A percentile compares a stretch with the other conserved stretches of the same genome.
These are phyloP conservation scores for Tylopilus vinaceipallidus DNA, from an alignment of 768 basidiomycete species.

Conservation along the genomic window DNA sequence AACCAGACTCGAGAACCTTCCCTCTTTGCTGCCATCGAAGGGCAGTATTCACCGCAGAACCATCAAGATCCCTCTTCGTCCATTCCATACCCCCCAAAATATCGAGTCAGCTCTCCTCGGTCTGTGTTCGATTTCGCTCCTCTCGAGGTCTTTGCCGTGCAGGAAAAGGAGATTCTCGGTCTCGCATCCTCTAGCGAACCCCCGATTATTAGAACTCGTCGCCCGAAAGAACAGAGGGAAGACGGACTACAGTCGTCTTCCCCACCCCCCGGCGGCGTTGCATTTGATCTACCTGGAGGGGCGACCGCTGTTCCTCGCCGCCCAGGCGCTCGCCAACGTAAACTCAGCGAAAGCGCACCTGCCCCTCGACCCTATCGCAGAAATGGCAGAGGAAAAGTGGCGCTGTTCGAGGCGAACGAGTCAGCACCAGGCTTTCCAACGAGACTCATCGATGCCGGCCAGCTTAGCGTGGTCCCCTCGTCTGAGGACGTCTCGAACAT, in stretches of 20 bases:
- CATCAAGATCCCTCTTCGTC: conserved; percentile 27
- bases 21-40: conserved; percentile 35
- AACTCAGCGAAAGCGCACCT: conserved; percentile 80
- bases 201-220: conserved; percentile 13
- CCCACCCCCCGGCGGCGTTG: neutral
- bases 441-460: conserved; percentile 28
- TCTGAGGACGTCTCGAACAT: conserved; percentile 37
- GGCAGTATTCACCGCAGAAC: conserved; percentile 24
- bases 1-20: conserved; percentile 48
- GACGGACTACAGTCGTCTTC: conserved; percentile 6
- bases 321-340: conserved; percentile 65
- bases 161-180: conserved; percentile 67
- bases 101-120: conserved; percentile 57
- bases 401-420: conserved; percentile 70
- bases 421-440: conserved; percentile 46
- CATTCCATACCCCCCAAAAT: conserved; percentile 59
- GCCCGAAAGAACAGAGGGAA: conserved; percentile 10
- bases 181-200: conserved; percentile 43
- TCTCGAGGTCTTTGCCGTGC: conserved; percentile 75
- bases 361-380: conserved; percentile 59
- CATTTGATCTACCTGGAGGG: conserved; percentile 14
- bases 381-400: conserved; percentile 78
- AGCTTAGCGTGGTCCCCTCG: conserved; percentile 41
- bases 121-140: conserved; percentile 67
- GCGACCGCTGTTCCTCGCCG: conserved; percentile 11